These are phyloP conservation scores for Lactarius sp. DNA, from an alignment of 768 basidiomycete genomes.

Conservation along the genomic window DNA sequence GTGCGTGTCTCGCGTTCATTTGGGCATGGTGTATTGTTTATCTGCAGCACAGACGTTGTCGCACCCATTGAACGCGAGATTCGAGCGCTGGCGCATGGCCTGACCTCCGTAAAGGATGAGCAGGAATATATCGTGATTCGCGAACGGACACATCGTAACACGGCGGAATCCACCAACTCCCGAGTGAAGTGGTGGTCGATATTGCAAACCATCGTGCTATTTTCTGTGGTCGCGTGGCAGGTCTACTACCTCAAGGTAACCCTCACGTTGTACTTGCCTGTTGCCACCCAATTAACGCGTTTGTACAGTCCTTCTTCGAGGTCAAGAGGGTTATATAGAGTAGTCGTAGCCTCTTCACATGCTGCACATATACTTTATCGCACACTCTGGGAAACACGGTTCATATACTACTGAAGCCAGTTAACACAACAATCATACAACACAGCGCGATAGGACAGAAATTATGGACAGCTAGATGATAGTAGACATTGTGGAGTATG, in stretches of 20 bases:
- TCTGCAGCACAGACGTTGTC: slow-evolving; percentile 57
- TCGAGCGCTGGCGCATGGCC: slow-evolving; percentile 70
- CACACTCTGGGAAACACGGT: background rate
- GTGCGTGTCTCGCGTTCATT: slow-evolving; percentile 37
- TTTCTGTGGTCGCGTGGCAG: slow-evolving; percentile 93
- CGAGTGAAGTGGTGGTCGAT: slow-evolving; percentile 99
- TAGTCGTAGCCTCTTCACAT: slow-evolving; percentile 1
- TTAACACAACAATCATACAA: slow-evolving; percentile 22
- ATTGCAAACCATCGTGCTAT: slow-evolving; percentile 79
- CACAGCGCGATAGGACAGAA: slow-evolving; percentile 12
- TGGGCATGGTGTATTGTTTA: slow-evolving; percentile 1
- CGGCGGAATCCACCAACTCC: slow-evolving; percentile 87
- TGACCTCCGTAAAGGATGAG: slow-evolving; percentile 93
- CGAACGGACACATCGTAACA: slow-evolving; percentile 89
- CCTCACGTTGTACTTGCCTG: slow-evolving; percentile 13
- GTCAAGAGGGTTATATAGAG: slow-evolving; percentile 81
- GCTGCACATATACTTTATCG: slow-evolving; percentile 7
- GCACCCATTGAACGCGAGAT: slow-evolving; percentile 98
- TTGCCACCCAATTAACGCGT: slow-evolving; percentile 15
- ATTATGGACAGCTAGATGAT: slow-evolving; percentile 14
- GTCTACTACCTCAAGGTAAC: slow-evolving; percentile 91
- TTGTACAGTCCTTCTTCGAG: slow-evolving; percentile 75
- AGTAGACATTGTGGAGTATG: slow-evolving; percentile 3
- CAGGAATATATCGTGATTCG: slow-evolving; percentile 98
- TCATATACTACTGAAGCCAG: background rate